Conservation (phyloP, 2,329 filamentous ascomycete species). For the Fusarium burgessii region DNA sequence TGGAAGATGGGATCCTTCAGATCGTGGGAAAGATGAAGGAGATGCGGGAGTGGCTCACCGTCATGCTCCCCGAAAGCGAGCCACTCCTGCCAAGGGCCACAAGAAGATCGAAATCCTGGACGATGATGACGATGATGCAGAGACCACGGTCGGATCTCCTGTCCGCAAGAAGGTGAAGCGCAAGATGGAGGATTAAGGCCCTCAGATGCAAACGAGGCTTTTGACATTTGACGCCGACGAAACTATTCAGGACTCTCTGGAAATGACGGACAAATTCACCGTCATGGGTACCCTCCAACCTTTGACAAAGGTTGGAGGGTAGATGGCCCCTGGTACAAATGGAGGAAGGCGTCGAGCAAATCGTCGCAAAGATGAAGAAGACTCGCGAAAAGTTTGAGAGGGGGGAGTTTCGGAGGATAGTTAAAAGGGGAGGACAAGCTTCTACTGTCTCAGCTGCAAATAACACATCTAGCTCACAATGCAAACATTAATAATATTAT, state of each 20-base stretch:
- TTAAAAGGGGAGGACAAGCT: background rate
- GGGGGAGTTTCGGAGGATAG: too few relatives aligned
- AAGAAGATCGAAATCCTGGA: constrained; percentile 13
- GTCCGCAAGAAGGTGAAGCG: constrained; percentile 46
- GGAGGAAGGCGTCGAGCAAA: background rate
- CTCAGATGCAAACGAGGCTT: constrained; percentile 47
- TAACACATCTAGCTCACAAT: background rate
- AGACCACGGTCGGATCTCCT: constrained; percentile 25
- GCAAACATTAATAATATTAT: background rate
- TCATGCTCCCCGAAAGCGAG: too few relatives aligned
- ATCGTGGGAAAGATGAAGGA: background rate
- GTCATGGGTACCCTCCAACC: too few relatives aligned
- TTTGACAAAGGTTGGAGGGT: too few relatives aligned
- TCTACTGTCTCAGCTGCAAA: background rate
- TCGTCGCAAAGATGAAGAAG: background rate
- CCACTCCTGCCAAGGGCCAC: background rate
- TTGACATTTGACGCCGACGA: constrained; percentile 49
- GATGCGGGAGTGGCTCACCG: background rate
- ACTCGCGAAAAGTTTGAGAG: too few relatives aligned
- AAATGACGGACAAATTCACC: too few relatives aligned
- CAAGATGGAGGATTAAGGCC: constrained; percentile 4
- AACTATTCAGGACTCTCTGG: constrained; percentile 33
- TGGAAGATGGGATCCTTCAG: background rate
- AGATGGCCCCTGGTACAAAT: too few relatives aligned
- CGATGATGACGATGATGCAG: constrained; percentile 32